A percentile compares a stretch with the other conserved stretches of the same genome.
These are phyloP conservation scores for Leccinum colubrinum DNA, from an alignment of 1,284 basidiomycete species.

Conservation along the genomic window DNA sequence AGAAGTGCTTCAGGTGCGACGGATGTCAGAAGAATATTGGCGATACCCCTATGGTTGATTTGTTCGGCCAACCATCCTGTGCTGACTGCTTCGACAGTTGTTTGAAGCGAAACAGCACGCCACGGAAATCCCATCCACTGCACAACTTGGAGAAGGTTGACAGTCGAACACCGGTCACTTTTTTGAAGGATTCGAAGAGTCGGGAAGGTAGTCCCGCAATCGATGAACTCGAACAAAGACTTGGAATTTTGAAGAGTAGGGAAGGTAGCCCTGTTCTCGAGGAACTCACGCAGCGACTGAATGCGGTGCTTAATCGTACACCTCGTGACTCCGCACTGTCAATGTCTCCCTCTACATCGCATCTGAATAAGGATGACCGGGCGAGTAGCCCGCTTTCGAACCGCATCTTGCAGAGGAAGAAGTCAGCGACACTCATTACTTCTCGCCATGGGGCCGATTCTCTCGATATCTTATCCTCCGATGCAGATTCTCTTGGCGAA, in stretches of 20 bases:
- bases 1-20: conserved; percentile 70
- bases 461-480: conserved; percentile 2
- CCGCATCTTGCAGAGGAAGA: conserved; percentile 25
- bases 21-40: conserved; percentile 72
- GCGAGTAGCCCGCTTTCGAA: conserved; percentile 34
- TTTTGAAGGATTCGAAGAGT: conserved; percentile 36
- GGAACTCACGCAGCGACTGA: conserved; percentile 52
- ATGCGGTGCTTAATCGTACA: conserved; percentile 40
- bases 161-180: conserved; percentile 41
- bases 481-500: conserved; percentile 6
- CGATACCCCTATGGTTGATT: conserved; percentile 72
- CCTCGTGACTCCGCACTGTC: conserved; percentile 26
- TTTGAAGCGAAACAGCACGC: conserved; percentile 50
- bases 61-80: conserved; percentile 76
- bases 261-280: conserved; percentile 65
- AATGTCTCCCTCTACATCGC: conserved; percentile 6
- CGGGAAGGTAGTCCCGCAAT: conserved; percentile 53
- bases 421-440: conserved; percentile 9
- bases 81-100: conserved; percentile 74
- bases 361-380: conserved; percentile 16
- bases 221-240: conserved; percentile 54
- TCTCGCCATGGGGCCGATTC: conserved; percentile 7
- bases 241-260: conserved; percentile 52
- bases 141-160: conserved; percentile 28
- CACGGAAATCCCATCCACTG: conserved; percentile 37